These are phyloP conservation scores for Orbilia oligospora DNA, from an alignment of 2,329 filamentous ascomycete species.

Conservation along the genomic window DNA sequence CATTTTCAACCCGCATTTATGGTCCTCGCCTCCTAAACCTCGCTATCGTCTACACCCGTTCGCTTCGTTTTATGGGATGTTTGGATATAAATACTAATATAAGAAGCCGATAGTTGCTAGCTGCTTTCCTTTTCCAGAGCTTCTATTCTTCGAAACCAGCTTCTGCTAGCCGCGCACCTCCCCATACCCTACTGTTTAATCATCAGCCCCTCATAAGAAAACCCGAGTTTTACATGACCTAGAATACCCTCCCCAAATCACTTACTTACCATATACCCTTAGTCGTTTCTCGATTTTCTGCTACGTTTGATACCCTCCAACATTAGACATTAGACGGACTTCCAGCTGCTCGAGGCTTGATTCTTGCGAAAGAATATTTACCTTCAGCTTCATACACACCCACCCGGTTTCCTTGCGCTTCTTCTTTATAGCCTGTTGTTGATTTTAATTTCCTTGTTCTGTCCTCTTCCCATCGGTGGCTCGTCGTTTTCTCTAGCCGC, in stretches of 20 bases:
- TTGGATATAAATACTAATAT: conserved; percentile 27
- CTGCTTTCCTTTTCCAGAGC: conserved; percentile 29
- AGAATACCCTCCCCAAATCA: conserved; percentile 15
- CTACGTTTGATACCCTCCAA: conserved; percentile 55
- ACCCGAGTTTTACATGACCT: conserved; percentile 28
- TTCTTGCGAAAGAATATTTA: conserved; percentile 20
- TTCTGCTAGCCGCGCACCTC: conserved; percentile 45
- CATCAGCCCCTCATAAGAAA: conserved; percentile 19
- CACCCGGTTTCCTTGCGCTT: conserved; percentile 15
- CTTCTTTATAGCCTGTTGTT: conserved; percentile 28
- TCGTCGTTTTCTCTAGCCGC: background rate
- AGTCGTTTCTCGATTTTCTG: conserved; percentile 20
- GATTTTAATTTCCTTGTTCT: conserved; percentile 5
- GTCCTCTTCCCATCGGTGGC: background rate
- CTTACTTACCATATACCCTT: conserved; percentile 10
- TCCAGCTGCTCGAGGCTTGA: conserved; percentile 24
- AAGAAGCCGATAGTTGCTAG: conserved; percentile 30
- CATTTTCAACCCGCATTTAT: background rate
- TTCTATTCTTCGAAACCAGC: conserved; percentile 39
- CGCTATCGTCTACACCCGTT: background rate
- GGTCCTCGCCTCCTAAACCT: background rate
- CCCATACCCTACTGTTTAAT: conserved; percentile 21
- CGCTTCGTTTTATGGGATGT: background rate
- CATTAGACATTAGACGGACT: conserved; percentile 52
- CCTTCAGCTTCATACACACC: conserved; percentile 3